A percentile compares a stretch with the other conserved stretches of the same genome.
Evolutionary conservation across 345 rosid species (phyloP).

Genomic region (Pistacia vera): DNA sequence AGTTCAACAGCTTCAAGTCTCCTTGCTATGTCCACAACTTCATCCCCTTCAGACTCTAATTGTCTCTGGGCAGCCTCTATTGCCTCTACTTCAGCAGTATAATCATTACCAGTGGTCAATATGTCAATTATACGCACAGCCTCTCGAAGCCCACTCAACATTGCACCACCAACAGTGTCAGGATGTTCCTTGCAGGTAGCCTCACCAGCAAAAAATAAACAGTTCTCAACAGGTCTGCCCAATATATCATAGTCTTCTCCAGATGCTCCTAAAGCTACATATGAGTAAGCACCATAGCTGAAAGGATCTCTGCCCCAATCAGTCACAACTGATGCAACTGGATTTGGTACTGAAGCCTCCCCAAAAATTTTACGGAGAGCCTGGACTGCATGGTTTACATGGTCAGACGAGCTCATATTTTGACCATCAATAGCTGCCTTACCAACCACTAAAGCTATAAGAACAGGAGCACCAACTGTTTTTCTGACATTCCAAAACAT

Average conservation of each 20-base stretch:
- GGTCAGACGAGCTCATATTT: slow-evolving; percentile 67
- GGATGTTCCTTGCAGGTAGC: slow-evolving; percentile 99
- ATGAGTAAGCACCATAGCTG: slow-evolving; percentile 97
- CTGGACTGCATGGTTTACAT: slow-evolving; percentile 80
- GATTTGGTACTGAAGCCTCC: slow-evolving; percentile 87
- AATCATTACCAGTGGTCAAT: slow-evolving; percentile 83
- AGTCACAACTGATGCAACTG: slow-evolving; percentile 95
- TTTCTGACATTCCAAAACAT: slow-evolving; percentile 99
- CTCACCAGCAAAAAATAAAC: slow-evolving; percentile 99
- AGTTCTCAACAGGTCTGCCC: slow-evolving; percentile 91
- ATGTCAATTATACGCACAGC: slow-evolving; percentile 96
- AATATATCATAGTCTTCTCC: slow-evolving; percentile 98
- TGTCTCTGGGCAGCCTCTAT: slow-evolving; percentile 83
- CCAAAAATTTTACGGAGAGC: slow-evolving; percentile 98
- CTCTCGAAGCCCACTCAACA: slow-evolving; percentile 99
- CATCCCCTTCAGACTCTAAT: slow-evolving; percentile 85
- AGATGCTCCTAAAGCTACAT: slow-evolving; percentile 97
- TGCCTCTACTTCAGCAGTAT: slow-evolving; percentile 88
- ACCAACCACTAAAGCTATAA: slow-evolving; percentile 95
- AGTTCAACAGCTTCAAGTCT: slow-evolving; percentile 94
- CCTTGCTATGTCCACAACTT: slow-evolving; percentile 88
- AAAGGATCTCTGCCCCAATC: slow-evolving; percentile 99
- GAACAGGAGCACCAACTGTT: slow-evolving; percentile 98
- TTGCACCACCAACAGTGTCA: slow-evolving; percentile 99
- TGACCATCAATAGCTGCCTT: slow-evolving; percentile 91